A percentile compares a stretch with the other conserved stretches of the same genome.
These are phyloP conservation scores for Alternaria rosae DNA, from an alignment of 2,329 filamentous ascomycete species.

Conservation along the genomic window DNA sequence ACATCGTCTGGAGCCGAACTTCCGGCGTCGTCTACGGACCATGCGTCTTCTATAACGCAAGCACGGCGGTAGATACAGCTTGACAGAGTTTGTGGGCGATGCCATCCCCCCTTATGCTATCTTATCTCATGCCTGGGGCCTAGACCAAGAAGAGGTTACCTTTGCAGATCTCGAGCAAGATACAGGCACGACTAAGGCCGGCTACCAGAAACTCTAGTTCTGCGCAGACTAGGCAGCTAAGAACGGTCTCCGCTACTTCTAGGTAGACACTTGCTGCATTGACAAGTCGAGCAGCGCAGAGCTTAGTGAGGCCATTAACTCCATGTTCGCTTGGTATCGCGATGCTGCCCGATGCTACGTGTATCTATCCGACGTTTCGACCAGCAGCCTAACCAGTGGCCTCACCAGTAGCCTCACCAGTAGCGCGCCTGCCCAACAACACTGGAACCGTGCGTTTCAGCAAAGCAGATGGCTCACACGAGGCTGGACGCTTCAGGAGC, in stretches of 20 bases:
- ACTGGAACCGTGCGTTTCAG: constrained; percentile 23
- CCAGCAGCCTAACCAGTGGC: constrained; percentile 11
- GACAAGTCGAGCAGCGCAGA: constrained; percentile 23
- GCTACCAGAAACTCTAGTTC: constrained; percentile 27
- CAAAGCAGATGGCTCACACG: constrained; percentile 13
- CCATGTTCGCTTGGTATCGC: constrained; percentile 23
- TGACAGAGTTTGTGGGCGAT: no score
- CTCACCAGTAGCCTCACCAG: no score
- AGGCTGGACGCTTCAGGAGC: background rate
- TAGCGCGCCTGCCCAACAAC: no score
- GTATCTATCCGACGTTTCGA: constrained; percentile 28
- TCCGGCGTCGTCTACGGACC: no score
- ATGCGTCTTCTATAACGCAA: no score
- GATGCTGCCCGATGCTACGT: constrained; percentile 28
- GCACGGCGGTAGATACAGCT: no score
- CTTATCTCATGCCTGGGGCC: no score
- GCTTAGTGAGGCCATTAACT: constrained; percentile 18
- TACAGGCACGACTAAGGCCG: no score
- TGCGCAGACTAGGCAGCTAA: constrained; percentile 27
- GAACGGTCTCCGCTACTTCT: constrained; percentile 32
- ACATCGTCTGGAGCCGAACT: no score
- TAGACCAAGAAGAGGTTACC: no score
- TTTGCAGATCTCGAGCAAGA: no score
- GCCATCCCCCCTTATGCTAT: no score
- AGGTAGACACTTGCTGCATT: constrained; percentile 34